Conservation (phyloP, 2,329 filamentous ascomycete species). For the Botrytis cinerea region DNA sequence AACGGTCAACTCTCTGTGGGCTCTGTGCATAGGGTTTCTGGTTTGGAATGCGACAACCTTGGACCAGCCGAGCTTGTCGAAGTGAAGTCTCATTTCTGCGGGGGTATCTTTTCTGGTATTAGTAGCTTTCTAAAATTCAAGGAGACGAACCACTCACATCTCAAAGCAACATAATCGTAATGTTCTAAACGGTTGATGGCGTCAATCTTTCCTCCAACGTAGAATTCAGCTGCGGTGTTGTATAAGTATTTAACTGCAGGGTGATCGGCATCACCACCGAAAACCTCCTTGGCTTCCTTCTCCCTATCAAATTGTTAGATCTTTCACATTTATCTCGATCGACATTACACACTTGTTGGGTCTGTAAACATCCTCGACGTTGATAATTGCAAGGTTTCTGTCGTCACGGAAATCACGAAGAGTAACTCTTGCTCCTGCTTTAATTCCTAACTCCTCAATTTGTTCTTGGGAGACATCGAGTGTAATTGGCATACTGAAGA, state of each 20-base stretch:
- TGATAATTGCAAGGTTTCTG: conserved; percentile 92
- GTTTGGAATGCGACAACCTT: conserved; percentile 99
- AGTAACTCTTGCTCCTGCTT: conserved; percentile 78
- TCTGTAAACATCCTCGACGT: conserved; percentile 90
- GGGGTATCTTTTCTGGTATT: conserved; percentile 67
- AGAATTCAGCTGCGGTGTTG: conserved; percentile 79
- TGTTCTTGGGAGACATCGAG: conserved; percentile 78
- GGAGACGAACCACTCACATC: conserved; percentile 63
- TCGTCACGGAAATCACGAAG: conserved; percentile 96
- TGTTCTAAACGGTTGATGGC: conserved; percentile 94
- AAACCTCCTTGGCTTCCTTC: conserved; percentile 90
- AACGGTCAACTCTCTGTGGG: conserved; percentile 96
- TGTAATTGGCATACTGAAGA: conserved; percentile 97
- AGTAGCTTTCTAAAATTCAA: conserved; percentile 24
- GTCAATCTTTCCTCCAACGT: conserved; percentile 94
- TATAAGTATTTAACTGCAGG: conserved; percentile 91
- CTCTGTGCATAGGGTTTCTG: conserved; percentile 98
- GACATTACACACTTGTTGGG: conserved; percentile 77
- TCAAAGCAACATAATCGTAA: conserved; percentile 97
- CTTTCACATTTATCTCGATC: neutral
- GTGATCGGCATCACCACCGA: conserved; percentile 87
- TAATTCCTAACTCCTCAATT: conserved; percentile 73
- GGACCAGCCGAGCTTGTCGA: conserved; percentile 99
- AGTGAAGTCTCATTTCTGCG: conserved; percentile 90
- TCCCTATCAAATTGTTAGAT: conserved; percentile 53